Base-by-base conservation (phyloP, 2,329 filamentous ascomycete genomes). In the Stagonosporopsis vannaccii region DNA sequence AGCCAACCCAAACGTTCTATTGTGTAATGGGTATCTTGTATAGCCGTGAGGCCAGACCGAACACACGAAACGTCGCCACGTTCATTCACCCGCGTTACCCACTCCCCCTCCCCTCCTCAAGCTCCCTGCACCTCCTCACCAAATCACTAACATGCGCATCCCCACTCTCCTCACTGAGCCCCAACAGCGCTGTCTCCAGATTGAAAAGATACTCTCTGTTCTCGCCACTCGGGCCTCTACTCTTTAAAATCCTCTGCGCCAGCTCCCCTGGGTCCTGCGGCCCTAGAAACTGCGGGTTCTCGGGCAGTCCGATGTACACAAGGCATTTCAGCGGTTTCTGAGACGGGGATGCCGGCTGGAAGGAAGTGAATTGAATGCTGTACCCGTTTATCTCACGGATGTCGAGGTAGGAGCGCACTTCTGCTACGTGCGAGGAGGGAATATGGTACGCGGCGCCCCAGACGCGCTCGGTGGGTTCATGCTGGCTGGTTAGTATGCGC, bases 361-460 rank as follows among this genome's bases (percentile, higher is more conserved):
- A 97, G 0, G 90, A 87, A 25, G 92, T 91, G 76, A 92, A 91
- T 77, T 97, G 93, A 64, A 97, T 96, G 50, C 88, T 91, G 78
- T 99, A 99, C 23, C 95, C 95, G 78, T 98, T 97, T 72, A 98
- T 97, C 78, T 99, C 95, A 41, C 95, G 89, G 63, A 97, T 94
- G 76, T 98, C 93, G 43, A 99, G 90, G 75, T 97, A 97, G 56
- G 88, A 84, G 65, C 91, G 89, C 4, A 97, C 94, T 78, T 94
- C 89, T 58, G 87, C 83, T 20, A 96, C 92, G 63, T 87, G 84
- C 2, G 85, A 81, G 6, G 87, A 77, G 25, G 84, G 82, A 76
- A 97, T 94, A 71, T 94, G 90, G 79, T 97, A 96, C 61, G 94
- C 95, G 15, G 91, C 90, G 55, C 95, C 95, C 93, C 93, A 98